Evolutionary conservation across 495 filamentous ascomycete species (phyloP).

Genomic region (Pyrenopolyporus hunteri): DNA sequence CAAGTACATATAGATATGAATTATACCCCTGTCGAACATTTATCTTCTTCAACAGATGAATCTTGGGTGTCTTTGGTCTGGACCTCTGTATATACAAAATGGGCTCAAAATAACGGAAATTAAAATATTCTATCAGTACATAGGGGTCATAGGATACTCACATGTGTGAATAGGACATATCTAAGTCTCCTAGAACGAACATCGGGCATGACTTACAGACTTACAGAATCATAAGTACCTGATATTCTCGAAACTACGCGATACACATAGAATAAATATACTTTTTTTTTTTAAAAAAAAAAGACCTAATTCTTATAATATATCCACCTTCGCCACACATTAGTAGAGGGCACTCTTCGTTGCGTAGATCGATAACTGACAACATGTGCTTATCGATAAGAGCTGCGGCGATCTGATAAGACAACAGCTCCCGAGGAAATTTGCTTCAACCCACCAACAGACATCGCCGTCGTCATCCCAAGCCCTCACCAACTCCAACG

Average conservation of each 20-base stretch:
- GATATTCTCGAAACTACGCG: no score
- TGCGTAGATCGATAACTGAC: neutral
- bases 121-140: neutral
- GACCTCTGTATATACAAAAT: neutral
- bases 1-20: slow-evolving; percentile 69
- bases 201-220: no score
- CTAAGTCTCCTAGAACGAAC: no score
- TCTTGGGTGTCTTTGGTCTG: neutral
- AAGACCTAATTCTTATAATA: no score
- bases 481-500: no score
- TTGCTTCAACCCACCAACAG: neutral
- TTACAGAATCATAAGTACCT: no score
- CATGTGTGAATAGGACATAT: no score
- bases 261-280: no score
- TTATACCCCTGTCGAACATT: slow-evolving; percentile 3
- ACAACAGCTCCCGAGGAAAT: neutral
- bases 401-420: neutral
- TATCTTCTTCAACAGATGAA: slow-evolving; percentile 25
- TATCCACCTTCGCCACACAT: no score
- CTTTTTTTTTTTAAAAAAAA: no score
- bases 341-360: no score
- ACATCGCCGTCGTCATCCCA: neutral
- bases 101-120: neutral
- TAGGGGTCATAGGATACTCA: no score
- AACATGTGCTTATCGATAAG: slow-evolving; percentile 5